These are phyloP conservation scores for Caloboletus inedulis DNA, from an alignment of 1,284 basidiomycete species.

Conservation along the genomic window DNA sequence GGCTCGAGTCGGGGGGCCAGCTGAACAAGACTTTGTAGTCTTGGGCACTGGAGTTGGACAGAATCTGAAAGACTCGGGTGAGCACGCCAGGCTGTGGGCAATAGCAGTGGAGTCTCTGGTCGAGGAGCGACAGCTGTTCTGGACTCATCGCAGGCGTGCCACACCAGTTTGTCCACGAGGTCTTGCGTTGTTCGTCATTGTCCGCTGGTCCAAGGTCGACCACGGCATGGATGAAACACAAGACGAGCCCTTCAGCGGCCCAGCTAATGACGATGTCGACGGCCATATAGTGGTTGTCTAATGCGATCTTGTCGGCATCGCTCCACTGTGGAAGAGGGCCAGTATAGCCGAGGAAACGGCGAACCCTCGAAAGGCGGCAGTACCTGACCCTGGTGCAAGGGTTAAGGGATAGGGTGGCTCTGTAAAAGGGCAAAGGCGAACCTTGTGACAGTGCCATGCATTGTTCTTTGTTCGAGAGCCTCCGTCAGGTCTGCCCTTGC, in stretches of 20 bases:
- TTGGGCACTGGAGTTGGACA: constrained; percentile 49
- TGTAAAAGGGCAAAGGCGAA: constrained; percentile 30
- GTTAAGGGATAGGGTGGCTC: constrained; percentile 17
- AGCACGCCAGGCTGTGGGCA: constrained; percentile 49
- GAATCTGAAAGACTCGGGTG: constrained; percentile 79
- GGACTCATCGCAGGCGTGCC: constrained; percentile 65
- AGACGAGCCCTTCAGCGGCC: constrained; percentile 86
- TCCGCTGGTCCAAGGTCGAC: constrained; percentile 74
- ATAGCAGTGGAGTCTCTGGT: constrained; percentile 51
- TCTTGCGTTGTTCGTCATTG: constrained; percentile 76
- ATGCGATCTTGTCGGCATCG: constrained; percentile 65
- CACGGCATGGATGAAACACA: constrained; percentile 94
- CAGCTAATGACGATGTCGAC: constrained; percentile 94
- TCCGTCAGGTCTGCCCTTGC: constrained; percentile 75
- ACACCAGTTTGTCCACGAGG: constrained; percentile 93
- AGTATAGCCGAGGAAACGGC: constrained; percentile 60
- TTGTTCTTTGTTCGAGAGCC: constrained; percentile 75
- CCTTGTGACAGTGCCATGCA: constrained; percentile 92
- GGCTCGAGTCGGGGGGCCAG: constrained; percentile 77
- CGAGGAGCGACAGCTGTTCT: constrained; percentile 58
- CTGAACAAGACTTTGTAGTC: constrained; percentile 68
- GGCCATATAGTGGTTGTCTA: constrained; percentile 81
- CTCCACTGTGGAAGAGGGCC: constrained; percentile 52
- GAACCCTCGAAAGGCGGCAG: constrained; percentile 67
- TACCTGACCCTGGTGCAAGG: constrained; percentile 61